Percentiles rank a stretch among this genome's conserved stretches.
Evolutionary conservation across 2,329 filamentous ascomycete species (phyloP).

Genomic region (Thelonectria blattea): DNA sequence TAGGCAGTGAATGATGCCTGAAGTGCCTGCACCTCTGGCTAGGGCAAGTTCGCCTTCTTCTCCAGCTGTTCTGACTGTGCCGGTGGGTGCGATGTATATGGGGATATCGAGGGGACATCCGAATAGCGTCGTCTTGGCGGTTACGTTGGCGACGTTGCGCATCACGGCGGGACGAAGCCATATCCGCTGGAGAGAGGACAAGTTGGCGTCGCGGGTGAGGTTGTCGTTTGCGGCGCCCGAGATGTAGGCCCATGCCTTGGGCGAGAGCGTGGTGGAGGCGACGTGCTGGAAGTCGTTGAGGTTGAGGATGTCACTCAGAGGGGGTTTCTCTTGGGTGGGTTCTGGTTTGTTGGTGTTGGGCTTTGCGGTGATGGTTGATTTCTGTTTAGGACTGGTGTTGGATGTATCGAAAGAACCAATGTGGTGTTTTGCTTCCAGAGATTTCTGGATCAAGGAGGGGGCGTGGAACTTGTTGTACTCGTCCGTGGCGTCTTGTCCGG

Average conservation of each 20-base stretch:
- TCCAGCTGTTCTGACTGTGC: slow-evolving; percentile 52
- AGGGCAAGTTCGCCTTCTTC: slow-evolving; percentile 39
- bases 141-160: slow-evolving; percentile 24
- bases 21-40: slow-evolving; percentile 7
- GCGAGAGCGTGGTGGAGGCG: slow-evolving; percentile 20
- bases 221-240: slow-evolving; percentile 34
- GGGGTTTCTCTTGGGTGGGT: background rate
- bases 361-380: background rate
- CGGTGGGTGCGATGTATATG: slow-evolving; percentile 46
- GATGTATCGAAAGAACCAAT: background rate
- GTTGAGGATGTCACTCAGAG: slow-evolving; percentile 32
- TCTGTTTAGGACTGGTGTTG: background rate
- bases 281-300: slow-evolving; percentile 36
- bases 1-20: slow-evolving; percentile 16
- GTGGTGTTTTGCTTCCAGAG: slow-evolving; percentile 16
- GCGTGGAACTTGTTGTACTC: slow-evolving; percentile 35
- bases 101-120: slow-evolving; percentile 30
- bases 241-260: slow-evolving; percentile 37
- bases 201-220: slow-evolving; percentile 34
- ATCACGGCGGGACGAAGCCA: slow-evolving; percentile 37
- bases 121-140: slow-evolving; percentile 25
- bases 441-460: slow-evolving; percentile 28
- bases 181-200: slow-evolving; percentile 24
- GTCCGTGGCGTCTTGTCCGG: slow-evolving; percentile 34
- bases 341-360: too few relatives aligned